A percentile compares a stretch with the other conserved stretches of the same genome.
phyloP scores from a whole-genome alignment of 441 rosid species.

The Eutrema salsugineum region DNA sequence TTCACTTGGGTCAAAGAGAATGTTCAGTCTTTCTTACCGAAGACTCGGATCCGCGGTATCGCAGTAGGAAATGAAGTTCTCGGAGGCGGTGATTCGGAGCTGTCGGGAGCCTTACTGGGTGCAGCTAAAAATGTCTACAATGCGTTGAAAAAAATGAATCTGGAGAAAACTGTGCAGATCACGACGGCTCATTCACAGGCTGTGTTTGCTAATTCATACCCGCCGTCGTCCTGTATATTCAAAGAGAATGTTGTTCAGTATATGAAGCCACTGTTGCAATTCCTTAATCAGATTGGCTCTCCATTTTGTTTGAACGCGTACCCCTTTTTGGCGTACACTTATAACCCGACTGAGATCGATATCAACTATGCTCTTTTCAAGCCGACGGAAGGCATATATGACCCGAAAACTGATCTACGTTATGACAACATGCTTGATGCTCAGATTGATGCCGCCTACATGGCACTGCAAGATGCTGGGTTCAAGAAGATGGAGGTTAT shows the following conservation, averaged over 20 bases:
- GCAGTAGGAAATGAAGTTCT: conserved; percentile 90
- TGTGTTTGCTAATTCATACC: conserved; percentile 71
- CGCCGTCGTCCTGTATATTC: conserved; percentile 76
- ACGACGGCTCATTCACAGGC: conserved; percentile 88
- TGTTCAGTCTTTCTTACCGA: conserved; percentile 73
- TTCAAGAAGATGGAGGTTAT: conserved; percentile 81
- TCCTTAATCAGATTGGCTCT: conserved; percentile 59
- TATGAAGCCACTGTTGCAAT: conserved; percentile 75
- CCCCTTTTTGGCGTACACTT: conserved; percentile 79
- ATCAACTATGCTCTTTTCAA: conserved; percentile 89
- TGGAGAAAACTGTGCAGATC: conserved; percentile 66
- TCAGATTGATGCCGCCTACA: conserved; percentile 91
- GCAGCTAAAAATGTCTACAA: conserved; percentile 71
- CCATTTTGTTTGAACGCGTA: conserved; percentile 93
- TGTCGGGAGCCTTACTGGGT: conserved; percentile 59
- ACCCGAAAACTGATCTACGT: conserved; percentile 55
- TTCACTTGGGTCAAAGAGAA: conserved; percentile 81
- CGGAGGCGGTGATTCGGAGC: conserved; percentile 55
- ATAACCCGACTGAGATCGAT: conserved; percentile 70
- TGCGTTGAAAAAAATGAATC: conserved; percentile 54
- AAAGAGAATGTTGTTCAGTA: conserved; percentile 50
- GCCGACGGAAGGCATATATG: conserved; percentile 68
- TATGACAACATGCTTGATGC: conserved; percentile 99
- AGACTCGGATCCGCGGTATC: conserved; percentile 78
- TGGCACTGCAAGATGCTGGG: conserved; percentile 82